Evolutionary conservation across 1,139 yeast species (phyloP).

Genomic region (Diutina scorzettiae): DNA sequence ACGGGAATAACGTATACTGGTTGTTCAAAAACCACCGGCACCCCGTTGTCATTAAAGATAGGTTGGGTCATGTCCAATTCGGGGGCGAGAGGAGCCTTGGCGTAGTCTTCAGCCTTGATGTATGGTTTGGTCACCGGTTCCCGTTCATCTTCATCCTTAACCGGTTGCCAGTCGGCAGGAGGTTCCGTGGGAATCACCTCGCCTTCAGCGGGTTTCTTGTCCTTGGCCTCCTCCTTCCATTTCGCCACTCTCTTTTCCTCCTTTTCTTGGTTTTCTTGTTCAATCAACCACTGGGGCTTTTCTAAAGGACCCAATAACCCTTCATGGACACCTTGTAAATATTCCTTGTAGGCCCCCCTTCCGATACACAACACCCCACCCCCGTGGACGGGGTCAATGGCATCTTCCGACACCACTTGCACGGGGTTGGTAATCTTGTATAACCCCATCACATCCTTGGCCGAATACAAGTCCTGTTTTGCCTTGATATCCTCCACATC

Average conservation of each 20-base stretch:
- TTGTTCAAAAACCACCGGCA: conserved; percentile 57
- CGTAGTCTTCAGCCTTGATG: conserved; percentile 45
- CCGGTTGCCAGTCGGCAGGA: conserved; percentile 8
- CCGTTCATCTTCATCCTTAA: conserved; percentile 18
- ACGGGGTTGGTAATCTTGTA: conserved; percentile 28
- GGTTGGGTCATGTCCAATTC: conserved; percentile 33
- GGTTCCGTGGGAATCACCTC: background rate
- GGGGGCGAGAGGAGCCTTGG: conserved; percentile 43
- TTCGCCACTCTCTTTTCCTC: conserved; percentile 8
- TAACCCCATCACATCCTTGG: conserved; percentile 49
- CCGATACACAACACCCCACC: conserved; percentile 93
- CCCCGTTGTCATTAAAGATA: conserved; percentile 21
- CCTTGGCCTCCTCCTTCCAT: conserved; percentile 10
- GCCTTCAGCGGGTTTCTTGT: conserved; percentile 7
- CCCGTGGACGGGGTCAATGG: conserved; percentile 29
- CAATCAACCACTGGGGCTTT: conserved; percentile 29
- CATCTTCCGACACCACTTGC: conserved; percentile 35
- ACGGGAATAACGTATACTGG: conserved; percentile 65
- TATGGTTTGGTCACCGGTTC: conserved; percentile 52
- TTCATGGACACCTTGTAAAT: conserved; percentile 81
- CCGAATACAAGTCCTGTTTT: conserved; percentile 33
- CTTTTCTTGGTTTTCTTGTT: conserved; percentile 18
- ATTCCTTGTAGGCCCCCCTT: conserved; percentile 93
- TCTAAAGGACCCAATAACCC: conserved; percentile 89
- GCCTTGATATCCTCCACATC: conserved; percentile 16